These are phyloP conservation scores for Capsicum chinense DNA, from an alignment of 257 asterid species.

Conservation along the genomic window DNA sequence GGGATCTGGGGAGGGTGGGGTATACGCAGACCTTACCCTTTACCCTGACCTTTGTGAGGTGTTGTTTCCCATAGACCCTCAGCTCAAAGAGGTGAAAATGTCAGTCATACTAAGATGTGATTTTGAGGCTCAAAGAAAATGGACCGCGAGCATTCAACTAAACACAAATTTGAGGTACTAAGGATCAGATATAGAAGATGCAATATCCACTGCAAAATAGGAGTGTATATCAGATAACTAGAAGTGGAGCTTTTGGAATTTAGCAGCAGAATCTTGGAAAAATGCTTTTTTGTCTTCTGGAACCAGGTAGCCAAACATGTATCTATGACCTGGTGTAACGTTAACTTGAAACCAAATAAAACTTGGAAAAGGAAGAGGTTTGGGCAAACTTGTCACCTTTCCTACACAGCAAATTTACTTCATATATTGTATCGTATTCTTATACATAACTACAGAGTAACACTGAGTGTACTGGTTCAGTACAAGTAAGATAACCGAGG, in stretches of 20 bases:
- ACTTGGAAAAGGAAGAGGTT: too few species aligned
- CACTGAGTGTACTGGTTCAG: neutral
- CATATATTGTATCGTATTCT: neutral
- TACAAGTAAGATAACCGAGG: neutral
- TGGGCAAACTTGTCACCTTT: neutral
- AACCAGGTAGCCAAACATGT: too few species aligned
- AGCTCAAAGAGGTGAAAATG: neutral
- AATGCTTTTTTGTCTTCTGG: too few species aligned
- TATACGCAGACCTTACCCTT: neutral
- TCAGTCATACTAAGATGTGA: neutral
- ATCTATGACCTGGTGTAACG: too few species aligned
- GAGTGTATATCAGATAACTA: neutral
- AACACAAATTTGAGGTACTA: slow-evolving; percentile 8
- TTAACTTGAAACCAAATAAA: too few species aligned
- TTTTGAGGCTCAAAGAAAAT: slow-evolving; percentile 8
- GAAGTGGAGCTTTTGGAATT: neutral
- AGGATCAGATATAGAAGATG: neutral
- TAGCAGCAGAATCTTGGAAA: too few species aligned
- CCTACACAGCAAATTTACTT: neutral
- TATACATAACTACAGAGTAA: neutral
- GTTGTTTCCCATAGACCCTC: neutral
- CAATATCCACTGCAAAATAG: slow-evolving; percentile 20
- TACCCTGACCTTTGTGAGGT: too few species aligned
- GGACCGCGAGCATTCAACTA: neutral
- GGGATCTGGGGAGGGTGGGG: too few species aligned